Evolutionary conservation across 2,329 filamentous ascomycete species (phyloP).

Genomic region (Fusarium pininemorale): DNA sequence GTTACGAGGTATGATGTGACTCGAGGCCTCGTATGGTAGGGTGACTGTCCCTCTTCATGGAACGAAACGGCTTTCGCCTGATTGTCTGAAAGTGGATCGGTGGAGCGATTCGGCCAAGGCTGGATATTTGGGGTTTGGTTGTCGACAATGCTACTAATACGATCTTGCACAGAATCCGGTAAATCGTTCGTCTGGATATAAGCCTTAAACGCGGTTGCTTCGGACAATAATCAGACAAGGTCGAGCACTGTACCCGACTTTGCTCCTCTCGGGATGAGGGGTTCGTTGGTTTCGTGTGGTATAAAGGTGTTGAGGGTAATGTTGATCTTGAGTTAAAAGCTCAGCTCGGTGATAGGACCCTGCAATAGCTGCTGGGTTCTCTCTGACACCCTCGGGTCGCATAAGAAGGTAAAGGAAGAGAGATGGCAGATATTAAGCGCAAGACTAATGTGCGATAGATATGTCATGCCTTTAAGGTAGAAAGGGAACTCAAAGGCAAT

Average conservation of each 20-base stretch:
- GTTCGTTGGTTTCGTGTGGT: not conserved
- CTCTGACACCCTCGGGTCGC: rapidly evolving
- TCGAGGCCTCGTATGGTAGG: not conserved
- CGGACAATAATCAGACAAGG: not conserved
- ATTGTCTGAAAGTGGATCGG: not conserved
- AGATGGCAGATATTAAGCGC: not conserved
- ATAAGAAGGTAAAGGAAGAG: not conserved
- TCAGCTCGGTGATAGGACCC: not conserved
- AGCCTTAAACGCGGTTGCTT: not conserved
- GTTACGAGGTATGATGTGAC: not conserved
- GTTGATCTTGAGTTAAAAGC: not conserved
- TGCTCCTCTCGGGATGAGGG: not conserved
- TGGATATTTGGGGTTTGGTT: not conserved
- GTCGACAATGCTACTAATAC: not conserved
- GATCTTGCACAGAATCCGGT: not conserved
- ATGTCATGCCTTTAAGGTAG: not conserved
- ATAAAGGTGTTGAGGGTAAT: not conserved
- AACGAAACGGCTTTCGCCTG: not conserved
- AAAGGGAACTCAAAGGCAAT: not conserved
- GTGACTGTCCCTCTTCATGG: not conserved
- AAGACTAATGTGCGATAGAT: not conserved
- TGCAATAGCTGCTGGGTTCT: not conserved
- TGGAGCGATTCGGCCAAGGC: not conserved
- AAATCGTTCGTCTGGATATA: not conserved
- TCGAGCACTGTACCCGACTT: not conserved